Evolutionary conservation across 495 filamentous ascomycete species (phyloP).

Genomic region (Tetracladium marchalianum): DNA sequence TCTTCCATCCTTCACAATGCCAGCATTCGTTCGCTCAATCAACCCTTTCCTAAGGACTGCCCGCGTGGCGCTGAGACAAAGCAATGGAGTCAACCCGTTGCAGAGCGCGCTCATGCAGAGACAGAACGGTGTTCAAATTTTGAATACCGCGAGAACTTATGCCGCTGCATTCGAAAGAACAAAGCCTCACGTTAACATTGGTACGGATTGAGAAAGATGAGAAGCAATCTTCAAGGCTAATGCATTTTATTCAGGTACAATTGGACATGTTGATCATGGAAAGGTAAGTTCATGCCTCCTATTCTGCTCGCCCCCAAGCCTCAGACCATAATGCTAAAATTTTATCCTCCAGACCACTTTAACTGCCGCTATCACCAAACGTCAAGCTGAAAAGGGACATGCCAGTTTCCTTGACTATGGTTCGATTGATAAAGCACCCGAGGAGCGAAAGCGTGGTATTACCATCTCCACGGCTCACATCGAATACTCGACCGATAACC

Average conservation of each 20-base stretch:
- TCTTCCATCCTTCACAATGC: conserved; percentile 13
- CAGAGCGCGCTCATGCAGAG: conserved; percentile 41
- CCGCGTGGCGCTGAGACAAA: conserved; percentile 50
- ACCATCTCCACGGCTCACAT: conserved; percentile 98
- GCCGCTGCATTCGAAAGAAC: conserved; percentile 76
- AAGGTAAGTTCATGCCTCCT: conserved; percentile 50
- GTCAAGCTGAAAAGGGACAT: conserved; percentile 85
- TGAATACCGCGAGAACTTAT: conserved; percentile 59
- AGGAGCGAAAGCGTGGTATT: conserved; percentile 99
- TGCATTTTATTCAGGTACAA: conserved; percentile 55
- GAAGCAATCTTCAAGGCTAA: not conserved
- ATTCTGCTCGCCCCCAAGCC: not conserved
- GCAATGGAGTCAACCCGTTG: conserved; percentile 55
- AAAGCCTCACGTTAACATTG: conserved; percentile 98
- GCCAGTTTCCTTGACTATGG: conserved; percentile 94
- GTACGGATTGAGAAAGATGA: conserved; percentile 34
- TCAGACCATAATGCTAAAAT: conserved; percentile 7
- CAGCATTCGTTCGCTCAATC: conserved; percentile 46
- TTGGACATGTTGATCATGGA: conserved; percentile 98
- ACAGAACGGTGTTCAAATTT: conserved; percentile 56
- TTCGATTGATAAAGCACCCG: conserved; percentile 95
- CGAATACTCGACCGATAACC: conserved; percentile 83
- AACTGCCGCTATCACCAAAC: conserved; percentile 96
- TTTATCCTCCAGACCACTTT: conserved; percentile 66
- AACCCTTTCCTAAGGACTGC: conserved; percentile 62